These are phyloP conservation scores for Cladosporium sp. DNA, from an alignment of 2,329 filamentous ascomycete species.

Conservation along the genomic window DNA sequence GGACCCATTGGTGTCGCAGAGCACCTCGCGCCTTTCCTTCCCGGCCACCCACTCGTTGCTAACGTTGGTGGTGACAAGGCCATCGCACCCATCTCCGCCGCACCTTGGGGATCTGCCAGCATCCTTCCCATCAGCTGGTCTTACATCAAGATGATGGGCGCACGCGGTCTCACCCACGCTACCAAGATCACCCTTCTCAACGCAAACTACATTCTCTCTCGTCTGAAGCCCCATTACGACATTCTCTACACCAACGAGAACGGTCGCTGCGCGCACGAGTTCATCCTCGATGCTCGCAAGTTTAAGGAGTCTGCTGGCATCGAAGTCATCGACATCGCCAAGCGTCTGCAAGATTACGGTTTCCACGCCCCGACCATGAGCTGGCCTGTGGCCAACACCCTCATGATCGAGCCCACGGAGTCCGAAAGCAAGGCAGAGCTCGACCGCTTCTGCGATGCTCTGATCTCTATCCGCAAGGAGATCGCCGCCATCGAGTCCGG, in stretches of 20 bases:
- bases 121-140: constrained; percentile 94
- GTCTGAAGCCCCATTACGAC: constrained; percentile 80
- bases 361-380: constrained; percentile 98
- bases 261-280: constrained; percentile 91
- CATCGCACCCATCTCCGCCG: constrained; percentile 75
- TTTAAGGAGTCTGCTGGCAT: constrained; percentile 83
- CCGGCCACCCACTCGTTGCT: constrained; percentile 66
- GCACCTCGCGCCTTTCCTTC: constrained; percentile 76
- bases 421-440: constrained; percentile 90
- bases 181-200: constrained; percentile 93
- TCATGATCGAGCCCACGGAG: constrained; percentile 98
- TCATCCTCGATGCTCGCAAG: constrained; percentile 85
- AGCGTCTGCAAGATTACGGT: constrained; percentile 94
- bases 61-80: constrained; percentile 56
- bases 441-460: constrained; percentile 87
- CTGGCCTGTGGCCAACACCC: constrained; percentile 90
- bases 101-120: constrained; percentile 83
- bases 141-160: constrained; percentile 93
- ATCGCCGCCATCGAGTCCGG: constrained; percentile 83
- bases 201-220: constrained; percentile 92
- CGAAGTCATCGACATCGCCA: constrained; percentile 93
- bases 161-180: constrained; percentile 78
- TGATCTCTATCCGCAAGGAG: constrained; percentile 83
- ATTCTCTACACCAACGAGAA: constrained; percentile 93
- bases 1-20: constrained; percentile 90